Percentiles rank a stretch among this genome's conserved stretches.
These are phyloP conservation scores for Claviceps sp. DNA, from an alignment of 2,329 filamentous ascomycete genomes.

Conservation along the genomic window DNA sequence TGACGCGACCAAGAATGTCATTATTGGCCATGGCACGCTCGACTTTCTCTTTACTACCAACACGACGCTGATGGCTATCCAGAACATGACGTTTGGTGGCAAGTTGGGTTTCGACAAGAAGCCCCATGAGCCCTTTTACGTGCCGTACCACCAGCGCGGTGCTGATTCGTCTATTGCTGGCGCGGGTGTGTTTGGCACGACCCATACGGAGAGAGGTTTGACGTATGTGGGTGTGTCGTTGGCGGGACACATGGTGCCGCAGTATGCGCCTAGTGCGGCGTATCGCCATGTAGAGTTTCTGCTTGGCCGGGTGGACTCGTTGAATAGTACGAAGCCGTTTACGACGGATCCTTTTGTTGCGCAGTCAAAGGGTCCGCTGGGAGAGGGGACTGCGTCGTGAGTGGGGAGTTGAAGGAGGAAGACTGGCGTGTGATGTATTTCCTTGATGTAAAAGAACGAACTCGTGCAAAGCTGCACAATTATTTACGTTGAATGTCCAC, in stretches of 20 bases:
- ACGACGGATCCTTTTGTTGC: not conserved
- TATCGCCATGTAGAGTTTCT: slow-evolving; percentile 63
- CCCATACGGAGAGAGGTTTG: slow-evolving; percentile 59
- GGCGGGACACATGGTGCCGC: slow-evolving; percentile 52
- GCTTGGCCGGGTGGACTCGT: slow-evolving; percentile 51
- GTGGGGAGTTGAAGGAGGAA: too few relatives aligned
- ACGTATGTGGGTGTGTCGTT: slow-evolving; percentile 53
- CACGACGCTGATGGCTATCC: slow-evolving; percentile 56
- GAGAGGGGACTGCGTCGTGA: not conserved
- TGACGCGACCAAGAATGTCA: slow-evolving; percentile 54
- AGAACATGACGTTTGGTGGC: slow-evolving; percentile 72
- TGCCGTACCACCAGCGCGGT: slow-evolving; percentile 31
- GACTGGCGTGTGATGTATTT: too few relatives aligned
- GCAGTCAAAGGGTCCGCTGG: not conserved
- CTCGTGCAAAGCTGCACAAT: too few relatives aligned
- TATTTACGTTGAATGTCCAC: too few relatives aligned
- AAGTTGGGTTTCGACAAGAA: slow-evolving; percentile 50
- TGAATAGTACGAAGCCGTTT: slow-evolving; percentile 17
- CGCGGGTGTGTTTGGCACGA: slow-evolving; percentile 51
- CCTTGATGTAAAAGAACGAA: too few relatives aligned
- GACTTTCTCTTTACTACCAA: slow-evolving; percentile 56
- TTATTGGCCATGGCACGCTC: slow-evolving; percentile 60
- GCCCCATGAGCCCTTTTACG: slow-evolving; percentile 51
- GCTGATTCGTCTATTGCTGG: slow-evolving; percentile 31
- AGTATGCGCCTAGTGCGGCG: slow-evolving; percentile 54